phyloP scores from a whole-genome alignment of 2,329 filamentous ascomycete genomes.

The Endoconidiophora laricicola region DNA sequence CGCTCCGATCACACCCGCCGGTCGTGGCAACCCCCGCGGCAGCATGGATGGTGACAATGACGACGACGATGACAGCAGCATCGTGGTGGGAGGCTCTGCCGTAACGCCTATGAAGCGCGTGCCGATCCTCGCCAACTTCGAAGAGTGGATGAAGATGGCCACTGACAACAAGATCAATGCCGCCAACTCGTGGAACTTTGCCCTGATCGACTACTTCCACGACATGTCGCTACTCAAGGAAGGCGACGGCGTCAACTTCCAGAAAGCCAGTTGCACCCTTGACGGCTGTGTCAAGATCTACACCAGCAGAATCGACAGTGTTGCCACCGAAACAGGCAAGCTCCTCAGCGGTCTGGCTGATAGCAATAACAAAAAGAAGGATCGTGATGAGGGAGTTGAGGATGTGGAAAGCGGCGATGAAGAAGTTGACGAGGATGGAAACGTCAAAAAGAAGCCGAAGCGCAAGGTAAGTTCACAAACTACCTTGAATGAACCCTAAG shows the following conservation, averaged over 20 bases:
- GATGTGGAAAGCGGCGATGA: constrained; percentile 35
- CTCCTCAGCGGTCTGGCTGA: constrained; percentile 86
- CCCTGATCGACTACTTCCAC: constrained; percentile 98
- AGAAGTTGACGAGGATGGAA: constrained; percentile 45
- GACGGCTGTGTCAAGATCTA: constrained; percentile 99
- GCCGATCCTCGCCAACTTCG: constrained; percentile 91
- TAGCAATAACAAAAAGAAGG: constrained; percentile 59
- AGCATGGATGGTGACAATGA: constrained; percentile 20
- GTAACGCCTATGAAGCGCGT: constrained; percentile 94
- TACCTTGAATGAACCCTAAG: too few relatives aligned
- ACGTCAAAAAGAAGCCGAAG: constrained; percentile 51
- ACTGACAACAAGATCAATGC: constrained; percentile 99
- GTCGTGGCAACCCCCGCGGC: constrained; percentile 25
- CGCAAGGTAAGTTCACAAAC: constrained; percentile 35
- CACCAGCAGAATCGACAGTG: constrained; percentile 93
- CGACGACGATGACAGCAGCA: constrained; percentile 40
- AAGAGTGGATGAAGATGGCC: constrained; percentile 99
- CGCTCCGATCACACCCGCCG: constrained; percentile 35
- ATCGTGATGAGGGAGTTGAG: constrained; percentile 45
- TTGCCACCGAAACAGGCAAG: constrained; percentile 93
- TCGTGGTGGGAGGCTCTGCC: constrained; percentile 53
- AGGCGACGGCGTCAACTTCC: constrained; percentile 93
- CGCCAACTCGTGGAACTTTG: constrained; percentile 97
- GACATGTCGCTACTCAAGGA: constrained; percentile 97
- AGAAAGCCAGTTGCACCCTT: constrained; percentile 92